phyloP scores from a whole-genome alignment of 2,329 filamentous ascomycete species.

The Fusarium verticillioides region DNA sequence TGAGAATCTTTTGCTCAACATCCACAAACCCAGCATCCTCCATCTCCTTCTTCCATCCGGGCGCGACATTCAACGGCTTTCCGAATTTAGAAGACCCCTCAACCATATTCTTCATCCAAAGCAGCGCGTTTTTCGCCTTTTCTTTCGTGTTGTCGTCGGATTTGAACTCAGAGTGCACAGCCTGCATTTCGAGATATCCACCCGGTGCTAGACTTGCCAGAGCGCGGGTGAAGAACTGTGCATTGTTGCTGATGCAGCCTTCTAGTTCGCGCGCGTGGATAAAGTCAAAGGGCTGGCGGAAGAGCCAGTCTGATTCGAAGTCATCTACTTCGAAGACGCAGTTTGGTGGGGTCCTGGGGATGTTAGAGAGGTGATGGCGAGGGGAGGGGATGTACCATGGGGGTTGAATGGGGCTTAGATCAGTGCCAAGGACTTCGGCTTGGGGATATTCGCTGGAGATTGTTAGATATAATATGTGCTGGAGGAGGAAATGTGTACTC shows the following conservation, averaged over 20 bases:
- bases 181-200: conserved; percentile 23
- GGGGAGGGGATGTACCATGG: neutral
- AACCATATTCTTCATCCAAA: conserved; percentile 12
- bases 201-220: neutral
- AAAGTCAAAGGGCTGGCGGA: conserved; percentile 8
- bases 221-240: neutral
- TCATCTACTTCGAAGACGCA: conserved; percentile 25
- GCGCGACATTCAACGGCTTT: conserved; percentile 4
- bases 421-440: conserved; percentile 13
- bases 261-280: conserved; percentile 14
- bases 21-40: conserved; percentile 14
- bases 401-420: conserved; percentile 26
- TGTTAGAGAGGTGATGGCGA: accelerated
- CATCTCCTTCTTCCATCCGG: conserved; percentile 13
- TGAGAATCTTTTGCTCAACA: conserved; percentile 13
- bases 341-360: conserved; percentile 5
- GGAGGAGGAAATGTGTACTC: neutral
- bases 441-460: neutral
- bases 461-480: accelerated
- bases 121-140: neutral
- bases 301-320: conserved; percentile 22
- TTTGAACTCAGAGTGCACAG: neutral
- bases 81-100: conserved; percentile 4
- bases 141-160: conserved; percentile 5
- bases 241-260: conserved; percentile 10